Conservation (phyloP, 1,284 basidiomycete species). For the Leccinum solheimii region DNA sequence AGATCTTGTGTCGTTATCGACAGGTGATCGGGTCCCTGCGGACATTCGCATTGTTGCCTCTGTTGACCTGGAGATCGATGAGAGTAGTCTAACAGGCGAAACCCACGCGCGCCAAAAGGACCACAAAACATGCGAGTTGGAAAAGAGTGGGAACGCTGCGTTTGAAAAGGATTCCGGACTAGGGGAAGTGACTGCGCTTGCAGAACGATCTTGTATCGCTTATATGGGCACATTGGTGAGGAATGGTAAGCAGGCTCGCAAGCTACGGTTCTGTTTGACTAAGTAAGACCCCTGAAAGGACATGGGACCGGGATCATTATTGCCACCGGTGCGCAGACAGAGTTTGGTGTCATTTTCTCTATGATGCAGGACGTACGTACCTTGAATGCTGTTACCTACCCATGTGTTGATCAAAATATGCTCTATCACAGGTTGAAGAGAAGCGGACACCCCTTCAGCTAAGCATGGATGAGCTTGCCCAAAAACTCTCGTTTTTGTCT, state of each 20-base stretch:
- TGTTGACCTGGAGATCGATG: slow-evolving; percentile 90
- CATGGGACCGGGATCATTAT: slow-evolving; percentile 88
- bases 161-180: slow-evolving; percentile 16
- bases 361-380: slow-evolving; percentile 94
- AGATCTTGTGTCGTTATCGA: slow-evolving; percentile 88
- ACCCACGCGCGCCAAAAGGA: slow-evolving; percentile 80
- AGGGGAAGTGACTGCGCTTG: slow-evolving; percentile 67
- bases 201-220: slow-evolving; percentile 86
- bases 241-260: slow-evolving; percentile 56
- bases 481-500: slow-evolving; percentile 86
- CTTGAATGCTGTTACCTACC: not conserved
- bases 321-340: slow-evolving; percentile 86
- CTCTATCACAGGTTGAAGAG: slow-evolving; percentile 73
- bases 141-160: slow-evolving; percentile 15
- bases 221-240: slow-evolving; percentile 98
- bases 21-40: slow-evolving; percentile 93
- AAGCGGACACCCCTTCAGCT: slow-evolving; percentile 91
- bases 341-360: slow-evolving; percentile 95
- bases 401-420: not conserved
- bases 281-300: slow-evolving; percentile 44
- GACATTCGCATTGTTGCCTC: slow-evolving; percentile 83
- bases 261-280: slow-evolving; percentile 2
- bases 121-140: slow-evolving; percentile 48
- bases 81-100: slow-evolving; percentile 94
- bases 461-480: slow-evolving; percentile 96